A percentile compares a stretch with the other conserved stretches of the same genome.
Conservation (phyloP, 345 rosid genomes). For the Toxicodendron radicans region DNA sequence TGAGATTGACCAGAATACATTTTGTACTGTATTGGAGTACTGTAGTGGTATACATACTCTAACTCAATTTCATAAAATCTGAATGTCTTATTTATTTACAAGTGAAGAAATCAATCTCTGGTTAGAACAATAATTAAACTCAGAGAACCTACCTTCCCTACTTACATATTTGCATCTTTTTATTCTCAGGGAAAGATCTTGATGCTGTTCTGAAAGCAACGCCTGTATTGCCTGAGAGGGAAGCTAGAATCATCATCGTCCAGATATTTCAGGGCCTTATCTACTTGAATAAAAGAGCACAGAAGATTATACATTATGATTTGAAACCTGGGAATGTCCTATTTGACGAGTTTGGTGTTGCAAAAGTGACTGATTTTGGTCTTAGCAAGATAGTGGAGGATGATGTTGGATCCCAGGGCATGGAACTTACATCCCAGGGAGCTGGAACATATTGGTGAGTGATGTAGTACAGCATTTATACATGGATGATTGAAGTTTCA, state of each 20-base stretch:
- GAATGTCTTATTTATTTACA: slow-evolving; percentile 7
- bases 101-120: not conserved
- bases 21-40: slow-evolving; percentile 96
- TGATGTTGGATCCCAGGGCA: slow-evolving; percentile 92
- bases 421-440: slow-evolving; percentile 99
- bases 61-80: slow-evolving; percentile 15
- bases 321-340: slow-evolving; percentile 99
- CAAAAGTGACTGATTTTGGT: slow-evolving; percentile 99
- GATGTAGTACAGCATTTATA: slow-evolving; percentile 17
- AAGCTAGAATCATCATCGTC: slow-evolving; percentile 86
- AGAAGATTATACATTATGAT: slow-evolving; percentile 96
- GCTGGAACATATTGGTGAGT: slow-evolving; percentile 99
- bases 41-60: slow-evolving; percentile 69
- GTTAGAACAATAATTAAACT: not conserved
- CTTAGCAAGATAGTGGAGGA: slow-evolving; percentile 98
- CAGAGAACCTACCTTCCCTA: slow-evolving; percentile 17
- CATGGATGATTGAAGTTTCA: not conserved
- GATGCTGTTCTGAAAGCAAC: slow-evolving; percentile 97
- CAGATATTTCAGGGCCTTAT: slow-evolving; percentile 98
- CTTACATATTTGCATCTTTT: slow-evolving; percentile 8
- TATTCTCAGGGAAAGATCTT: slow-evolving; percentile 86
- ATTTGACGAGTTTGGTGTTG: slow-evolving; percentile 92
- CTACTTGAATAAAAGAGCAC: slow-evolving; percentile 80
- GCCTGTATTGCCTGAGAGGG: slow-evolving; percentile 90
- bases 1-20: slow-evolving; percentile 92